Base-by-base conservation (phyloP, 257 asterid species). In the Echium plantagineum region DNA sequence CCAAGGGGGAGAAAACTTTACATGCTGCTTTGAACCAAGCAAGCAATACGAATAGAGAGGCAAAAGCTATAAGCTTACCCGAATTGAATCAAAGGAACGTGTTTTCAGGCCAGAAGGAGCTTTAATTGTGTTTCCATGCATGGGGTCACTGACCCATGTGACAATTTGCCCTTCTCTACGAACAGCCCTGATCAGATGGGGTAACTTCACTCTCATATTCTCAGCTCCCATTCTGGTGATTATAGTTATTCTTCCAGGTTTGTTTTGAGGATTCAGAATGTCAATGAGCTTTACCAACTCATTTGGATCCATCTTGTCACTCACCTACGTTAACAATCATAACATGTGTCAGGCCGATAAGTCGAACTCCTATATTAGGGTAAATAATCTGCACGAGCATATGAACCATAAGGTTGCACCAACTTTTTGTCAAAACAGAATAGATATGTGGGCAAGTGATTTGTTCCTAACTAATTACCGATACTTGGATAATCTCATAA, bases 51-150 rank as follows among this genome's bases (percentile, higher is more conserved):
- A 4, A n/a, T 3, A 52, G 21, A 3, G 54, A 5, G 7, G 22
- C 56, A 52, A 20, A 52, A 52, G 21, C 56, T 1, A 18, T n/a
- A 6, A n/a, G 57, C 57, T n/a, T 80, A 85, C 90, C 86, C 90
- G 70, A 35, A 85, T 85, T 48, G 90, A 78, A 68, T 85, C 94
- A 6, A 83, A 85, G 47, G 90, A 74, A 65, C 94, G 94, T 15
- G 94, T 85, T 68, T 85, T 85, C 66, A 85, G 85, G 62, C 94
- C 94, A 75, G 87, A 82, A n/a, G 86, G 86, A 60, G 89, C 89
- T 59, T 82, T 82, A 56, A 74, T 80, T 52, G 89, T 83, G 74
- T 83, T 85, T 56, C 94, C 94, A 35, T 85, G 94, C 94, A 85
- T 85, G 47, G 94, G 94, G 63, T 85, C 94, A 63, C 90, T 74